Evolutionary conservation across 371 early-diverging fungal genomes (phyloP).

Genomic region (Parasitella parasitica): DNA sequence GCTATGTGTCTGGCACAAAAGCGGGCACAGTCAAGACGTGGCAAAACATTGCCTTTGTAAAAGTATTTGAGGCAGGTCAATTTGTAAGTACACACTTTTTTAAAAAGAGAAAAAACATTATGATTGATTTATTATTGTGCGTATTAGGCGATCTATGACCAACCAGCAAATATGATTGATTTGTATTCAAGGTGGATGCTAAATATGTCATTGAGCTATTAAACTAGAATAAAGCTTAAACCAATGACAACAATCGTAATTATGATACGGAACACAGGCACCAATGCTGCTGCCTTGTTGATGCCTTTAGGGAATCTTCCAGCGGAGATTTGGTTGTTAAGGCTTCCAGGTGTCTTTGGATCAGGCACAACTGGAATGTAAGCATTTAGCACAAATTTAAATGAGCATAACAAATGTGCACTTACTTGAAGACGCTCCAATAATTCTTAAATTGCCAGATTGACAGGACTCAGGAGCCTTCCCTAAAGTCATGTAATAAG

Average conservation of each 20-base stretch:
- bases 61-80: slow-evolving; percentile 75
- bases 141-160: slow-evolving; percentile 60
- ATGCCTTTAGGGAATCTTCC: slow-evolving; percentile 13
- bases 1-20: slow-evolving; percentile 24
- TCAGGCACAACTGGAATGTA: slow-evolving; percentile 5
- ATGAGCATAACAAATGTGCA: not conserved
- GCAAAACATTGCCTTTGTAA: slow-evolving; percentile 63
- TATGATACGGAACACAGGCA: not conserved
- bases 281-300: not conserved
- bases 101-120: too few species aligned
- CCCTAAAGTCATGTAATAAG: slow-evolving; percentile 28
- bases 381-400: too few species aligned
- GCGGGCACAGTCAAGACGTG: slow-evolving; percentile 64
- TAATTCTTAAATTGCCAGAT: slow-evolving; percentile 23
- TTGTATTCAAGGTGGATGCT: slow-evolving; percentile 60
- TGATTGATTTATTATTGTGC: not conserved
- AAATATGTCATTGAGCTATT: not conserved
- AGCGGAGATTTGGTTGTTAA: slow-evolving; percentile 4
- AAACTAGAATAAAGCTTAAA: not conserved
- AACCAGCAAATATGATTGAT: slow-evolving; percentile 58
- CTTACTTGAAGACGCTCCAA: slow-evolving; percentile 5
- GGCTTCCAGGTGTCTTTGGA: slow-evolving; percentile 1
- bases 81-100: slow-evolving; percentile 55
- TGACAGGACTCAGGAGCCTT: slow-evolving; percentile 15
- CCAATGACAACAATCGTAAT: not conserved